Evolutionary conservation across 768 basidiomycete genomes (phyloP), one percentile per base, ranked within the genome.

Genomic region (Lanmaoa pseudosensibilis): DNA sequence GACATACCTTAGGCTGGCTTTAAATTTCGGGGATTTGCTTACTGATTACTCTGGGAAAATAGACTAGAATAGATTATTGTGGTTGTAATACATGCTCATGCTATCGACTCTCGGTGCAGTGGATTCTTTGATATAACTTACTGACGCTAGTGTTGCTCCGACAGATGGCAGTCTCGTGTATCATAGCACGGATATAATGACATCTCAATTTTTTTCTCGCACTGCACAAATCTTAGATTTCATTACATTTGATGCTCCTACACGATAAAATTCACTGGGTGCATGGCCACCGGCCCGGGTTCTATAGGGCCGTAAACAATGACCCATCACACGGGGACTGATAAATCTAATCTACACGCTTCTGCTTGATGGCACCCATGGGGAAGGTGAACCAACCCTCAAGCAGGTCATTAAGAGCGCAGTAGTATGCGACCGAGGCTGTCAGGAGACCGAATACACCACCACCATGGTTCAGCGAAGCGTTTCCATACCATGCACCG

Each of bases 351-450:
- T 61, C 46, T 13, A 8, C 40, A 1, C 44, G 47, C 19, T 15
- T 51, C 40, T 64, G 59, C 41, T 39, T 45, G 38, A 72, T 65
- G 1, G 0, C 4, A 12, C 79, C 80, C 52, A 78, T 38, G 0
- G 79, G 79, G 19, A 81, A 71, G 0, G 59, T 62, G 62, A 80
- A 75, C 71, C 67, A 78, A 40, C 69, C 64, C 58, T 76, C 69
- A 18, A 81, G 73, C 13, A 81, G 60, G 50, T 79, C 74, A 2
- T 75, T 72, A 15, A 76, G 68, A 54, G 75, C 80, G 45, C 68
- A 64, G 54, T 81, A 81, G 72, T 75, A 81, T 12, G 80, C 80
- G 51, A 81, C 63, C 56, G 70, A 61, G 4, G 80, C 81, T 12
- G 81, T 80, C 11, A 78, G 8, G 32, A 82, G 71, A 34, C 80